phyloP scores from a whole-genome alignment of 2,329 filamentous ascomycete genomes.

The Fusarium dimerum region DNA sequence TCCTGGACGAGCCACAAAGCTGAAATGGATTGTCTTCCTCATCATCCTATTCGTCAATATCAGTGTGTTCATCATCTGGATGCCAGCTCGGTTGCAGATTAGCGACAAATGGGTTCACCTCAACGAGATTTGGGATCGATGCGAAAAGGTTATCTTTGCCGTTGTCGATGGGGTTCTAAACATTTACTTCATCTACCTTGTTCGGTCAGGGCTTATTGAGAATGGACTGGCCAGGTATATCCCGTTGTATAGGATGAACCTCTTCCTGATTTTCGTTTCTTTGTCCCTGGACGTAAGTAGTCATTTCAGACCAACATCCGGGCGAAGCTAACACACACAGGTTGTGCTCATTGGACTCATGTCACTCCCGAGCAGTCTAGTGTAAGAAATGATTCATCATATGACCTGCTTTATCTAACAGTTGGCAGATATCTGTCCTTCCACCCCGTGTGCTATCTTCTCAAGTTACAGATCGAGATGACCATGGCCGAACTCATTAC shows the following conservation, averaged over 20 bases:
- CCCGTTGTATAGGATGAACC: constrained; percentile 39
- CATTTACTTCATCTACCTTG: constrained; percentile 49
- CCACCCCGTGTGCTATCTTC: constrained; percentile 49
- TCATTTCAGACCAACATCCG: fast-evolving
- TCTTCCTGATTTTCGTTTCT: constrained; percentile 26
- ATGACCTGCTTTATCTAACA: not conserved
- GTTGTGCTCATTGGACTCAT: constrained; percentile 29
- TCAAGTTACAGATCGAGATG: constrained; percentile 54
- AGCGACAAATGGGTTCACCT: constrained; percentile 42
- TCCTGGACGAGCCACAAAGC: constrained; percentile 32
- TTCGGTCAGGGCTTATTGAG: constrained; percentile 45
- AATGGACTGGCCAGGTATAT: constrained; percentile 52
- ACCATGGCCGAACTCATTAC: constrained; percentile 51
- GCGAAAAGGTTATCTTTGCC: constrained; percentile 53
- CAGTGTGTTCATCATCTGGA: constrained; percentile 55
- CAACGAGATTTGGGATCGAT: constrained; percentile 54
- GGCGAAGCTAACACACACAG: constrained; percentile 1
- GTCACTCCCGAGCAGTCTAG: constrained; percentile 27
- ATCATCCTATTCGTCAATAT: constrained; percentile 53
- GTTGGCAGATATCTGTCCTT: constrained; percentile 29
- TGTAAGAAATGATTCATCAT: too few species aligned
- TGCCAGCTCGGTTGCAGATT: constrained; percentile 50
- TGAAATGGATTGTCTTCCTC: constrained; percentile 47
- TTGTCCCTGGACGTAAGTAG: constrained; percentile 27
- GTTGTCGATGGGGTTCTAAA: constrained; percentile 51